Evolutionary conservation across 2,329 filamentous ascomycete species (phyloP), one percentile per base, ranked within the genome.

Genomic region (Aaosphaeria pasadenensis): DNA sequence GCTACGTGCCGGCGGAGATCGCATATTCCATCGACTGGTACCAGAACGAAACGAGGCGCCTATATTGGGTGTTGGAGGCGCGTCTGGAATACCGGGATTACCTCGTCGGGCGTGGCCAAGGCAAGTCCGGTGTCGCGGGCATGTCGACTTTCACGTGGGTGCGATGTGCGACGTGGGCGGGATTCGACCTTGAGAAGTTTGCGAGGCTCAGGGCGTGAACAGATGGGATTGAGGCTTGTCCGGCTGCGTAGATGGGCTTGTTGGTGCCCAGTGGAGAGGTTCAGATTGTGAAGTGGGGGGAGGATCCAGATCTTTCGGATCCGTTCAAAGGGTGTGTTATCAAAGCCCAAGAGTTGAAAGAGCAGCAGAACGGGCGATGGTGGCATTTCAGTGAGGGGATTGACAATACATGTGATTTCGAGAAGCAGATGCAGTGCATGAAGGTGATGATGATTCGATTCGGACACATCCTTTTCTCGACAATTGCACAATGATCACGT

Each of bases 11-110:
- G 0, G 86, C 89, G 65, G 84, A 82, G 69, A 91, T 94, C 57
- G 75, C 84, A 61, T 94, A 95, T 66, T 88, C 86, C 45, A 82
- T 92, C 49, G 82, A 88, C 62, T 81, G 89, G 39, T 95, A 95
- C 73, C 74, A 77, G 63, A 91, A 90, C 63, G 90, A 95, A 73
- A 89, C 86, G 0, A 79, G 85, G n/a, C 82, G 90, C 1, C 75
- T 95, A 2, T 95, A 92, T 71, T 77, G 83, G 45, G 84, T 89
- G 17, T 74, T 95, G 48, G 85, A 95, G 59, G 80, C 78, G 30
- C 82, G 89, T 39, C 61, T 66, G 24, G 74, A 69, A n/a, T 70
- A 70, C 4, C 64, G 74, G 9, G 74, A 77, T 4, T 83, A 74
- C 56, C 60, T 83, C 9, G 78, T 81, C 4, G 87, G 86, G 17